phyloP scores from a whole-genome alignment of 1,139 yeast genomes.

The Geotrichum cucujoidarum region DNA sequence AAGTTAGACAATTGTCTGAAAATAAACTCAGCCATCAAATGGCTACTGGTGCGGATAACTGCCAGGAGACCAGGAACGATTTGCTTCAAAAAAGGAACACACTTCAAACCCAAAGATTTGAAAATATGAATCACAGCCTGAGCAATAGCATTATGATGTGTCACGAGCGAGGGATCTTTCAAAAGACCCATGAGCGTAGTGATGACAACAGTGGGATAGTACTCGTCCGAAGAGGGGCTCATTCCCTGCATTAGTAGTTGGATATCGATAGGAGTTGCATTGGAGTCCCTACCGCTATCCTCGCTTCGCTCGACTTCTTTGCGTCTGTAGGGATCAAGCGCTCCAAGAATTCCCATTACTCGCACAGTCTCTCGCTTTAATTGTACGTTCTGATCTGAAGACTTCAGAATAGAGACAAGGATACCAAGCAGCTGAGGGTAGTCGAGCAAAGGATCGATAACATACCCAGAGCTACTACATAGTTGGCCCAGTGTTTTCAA shows the following conservation, averaged over 20 bases:
- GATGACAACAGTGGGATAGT: constrained; percentile 92
- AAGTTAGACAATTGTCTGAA: constrained; percentile 83
- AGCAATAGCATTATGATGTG: constrained; percentile 85
- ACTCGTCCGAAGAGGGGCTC: constrained; percentile 91
- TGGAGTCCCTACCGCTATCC: constrained; percentile 64
- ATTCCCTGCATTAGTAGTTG: constrained; percentile 87
- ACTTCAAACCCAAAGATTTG: constrained; percentile 79
- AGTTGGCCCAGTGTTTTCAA: constrained; percentile 81
- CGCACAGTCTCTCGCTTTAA: constrained; percentile 85
- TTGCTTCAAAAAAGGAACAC: constrained; percentile 80
- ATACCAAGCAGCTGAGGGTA: constrained; percentile 85
- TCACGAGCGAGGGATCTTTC: constrained; percentile 78
- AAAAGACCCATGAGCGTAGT: constrained; percentile 75
- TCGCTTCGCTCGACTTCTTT: constrained; percentile 80
- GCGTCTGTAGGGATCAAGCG: constrained; percentile 92
- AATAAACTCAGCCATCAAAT: constrained; percentile 77
- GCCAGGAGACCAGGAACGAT: constrained; percentile 85
- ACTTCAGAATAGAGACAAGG: constrained; percentile 71
- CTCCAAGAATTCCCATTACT: constrained; percentile 88
- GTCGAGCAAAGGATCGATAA: constrained; percentile 85
- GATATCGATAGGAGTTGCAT: constrained; percentile 85
- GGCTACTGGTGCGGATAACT: constrained; percentile 82
- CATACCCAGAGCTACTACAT: constrained; percentile 89
- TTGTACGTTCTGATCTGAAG: constrained; percentile 62
- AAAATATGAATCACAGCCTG: constrained; percentile 90